Percentiles rank a stretch among this genome's conserved stretches.
Evolutionary conservation across 208 protist species (phyloP).

Genomic region (Crithidia sp.): DNA sequence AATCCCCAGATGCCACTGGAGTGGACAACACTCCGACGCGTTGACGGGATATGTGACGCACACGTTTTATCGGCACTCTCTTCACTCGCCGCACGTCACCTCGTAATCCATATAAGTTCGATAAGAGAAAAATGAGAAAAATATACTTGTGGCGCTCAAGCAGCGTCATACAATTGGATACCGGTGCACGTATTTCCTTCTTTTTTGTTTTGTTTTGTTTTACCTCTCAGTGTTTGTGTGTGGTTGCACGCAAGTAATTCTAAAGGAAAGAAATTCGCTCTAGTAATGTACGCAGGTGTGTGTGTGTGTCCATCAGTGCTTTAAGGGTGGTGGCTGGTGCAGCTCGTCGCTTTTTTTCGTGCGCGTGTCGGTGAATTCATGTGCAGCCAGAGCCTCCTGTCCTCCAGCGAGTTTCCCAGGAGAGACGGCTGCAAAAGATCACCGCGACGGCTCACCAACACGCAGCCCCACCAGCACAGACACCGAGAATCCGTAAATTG

Average conservation of each 20-base stretch:
- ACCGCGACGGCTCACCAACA: too few relatives aligned
- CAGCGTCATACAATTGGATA: not conserved
- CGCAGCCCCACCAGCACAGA: too few relatives aligned
- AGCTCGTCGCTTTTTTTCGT: not conserved
- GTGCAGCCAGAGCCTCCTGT: too few relatives aligned
- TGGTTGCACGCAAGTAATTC: not conserved
- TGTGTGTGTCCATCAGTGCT: not conserved
- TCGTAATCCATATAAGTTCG: not conserved
- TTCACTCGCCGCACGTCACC: too few relatives aligned
- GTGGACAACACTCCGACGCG: not conserved
- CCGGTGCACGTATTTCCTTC: not conserved
- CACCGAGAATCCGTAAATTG: not conserved
- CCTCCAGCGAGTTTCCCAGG: too few relatives aligned
- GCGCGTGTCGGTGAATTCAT: not conserved
- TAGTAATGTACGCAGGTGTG: not conserved
- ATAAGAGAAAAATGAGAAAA: not conserved
- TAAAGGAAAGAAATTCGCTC: not conserved
- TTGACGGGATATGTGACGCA: not conserved
- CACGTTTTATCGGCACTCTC: too few relatives aligned
- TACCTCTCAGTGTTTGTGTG: not conserved
- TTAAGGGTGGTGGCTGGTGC: not conserved
- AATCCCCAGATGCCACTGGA: not conserved
- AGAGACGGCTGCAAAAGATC: too few relatives aligned
- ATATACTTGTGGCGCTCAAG: not conserved
- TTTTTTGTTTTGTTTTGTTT: not conserved